Evolutionary conservation across 2,329 filamentous ascomycete genomes (phyloP), one percentile per base, ranked within the genome.

Genomic region (Exophiala phaeomuriformis): DNA sequence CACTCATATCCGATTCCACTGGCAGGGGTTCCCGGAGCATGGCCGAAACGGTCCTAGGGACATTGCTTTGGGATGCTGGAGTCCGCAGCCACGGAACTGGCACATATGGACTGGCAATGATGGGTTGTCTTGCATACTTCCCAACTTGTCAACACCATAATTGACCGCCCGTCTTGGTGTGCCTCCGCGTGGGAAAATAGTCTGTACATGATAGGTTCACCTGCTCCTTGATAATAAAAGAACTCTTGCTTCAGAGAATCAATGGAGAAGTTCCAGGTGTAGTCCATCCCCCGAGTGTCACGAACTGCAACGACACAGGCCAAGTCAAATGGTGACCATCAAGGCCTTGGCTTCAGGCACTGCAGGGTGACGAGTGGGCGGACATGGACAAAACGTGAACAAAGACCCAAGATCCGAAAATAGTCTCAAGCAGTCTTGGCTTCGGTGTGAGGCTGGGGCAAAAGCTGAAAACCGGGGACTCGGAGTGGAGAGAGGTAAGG

Each of bases 101-200:
- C 63, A 4, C 66, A 65, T 32, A 68, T 68, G 44, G 61, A 64
- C 8, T 68, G 66, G 66, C 64, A 58, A 7, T 69, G 65, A 52
- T 68, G 66, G 47, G 55, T 69, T 28, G 58, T 66, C 3, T 64
- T 55, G 60, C 48, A 53, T 28, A 78, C 77, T 53, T 65, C 78
- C 12, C 71, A 74, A 0, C 76, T 55, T 40, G 50, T 56, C 42
- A 58, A 58, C 43, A 46, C 56, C 12, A 10, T 55, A 40, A 40
- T 42, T 58, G 7, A 19, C 1, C 19, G 19, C 19, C 19, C 2
- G 1, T 19, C 19, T 19, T 2, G 19, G 19, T 19, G 19, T 19
- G 19, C 19, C 19, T 19, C 19, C 19, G 19, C 19, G 19, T 19
- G 19, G 19, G 19, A 1, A 19, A 19, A 19, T 19, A 19, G 19